Evolutionary conservation across 495 filamentous ascomycete genomes (phyloP), one percentile per base, ranked within the genome.

Genomic region (Glutinoglossum americanum): DNA sequence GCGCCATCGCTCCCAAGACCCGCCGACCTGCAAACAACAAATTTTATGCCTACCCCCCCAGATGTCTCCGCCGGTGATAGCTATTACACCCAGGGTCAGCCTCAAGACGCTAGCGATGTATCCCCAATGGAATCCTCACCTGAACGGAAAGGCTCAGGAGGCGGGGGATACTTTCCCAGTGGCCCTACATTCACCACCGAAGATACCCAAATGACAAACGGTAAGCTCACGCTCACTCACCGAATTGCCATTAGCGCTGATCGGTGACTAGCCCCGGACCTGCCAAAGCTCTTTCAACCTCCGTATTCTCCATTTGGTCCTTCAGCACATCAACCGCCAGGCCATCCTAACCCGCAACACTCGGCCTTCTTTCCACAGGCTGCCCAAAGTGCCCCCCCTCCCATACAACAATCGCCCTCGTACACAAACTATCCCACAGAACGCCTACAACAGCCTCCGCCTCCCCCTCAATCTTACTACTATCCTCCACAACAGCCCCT

Each of bases 161-260:
- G 71, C 11, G 76, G 73, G 30, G 49, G 49, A 0, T 81, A 80
- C 63, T 79, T 79, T 54, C 79, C 79, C 1, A 63, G 66, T 47
- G 63, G 74, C 0, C 74, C 70, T 1, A 2, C 49, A n/a, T 53
- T 53, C 26, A 25, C 47, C 15, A 25, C 11, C 49, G 23, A 53
- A 32, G 25, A 27, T 10, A 3, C n/a, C 23, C 49, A 17, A 4
- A 3, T 17, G 23, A 2, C 49, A 30, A 53, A 6, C 5, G 49
- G 49, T 53, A 8, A 28, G 49, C n/a, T 32, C 15, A 6, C 9
- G 49, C n/a, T 32, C 15, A 6, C 9, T 25, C 23, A 25, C 11
- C 3, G 26, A 32, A 30, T 39, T 39, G 37, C 2, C 41, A 23
- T 7, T 23, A 45, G 6, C 37, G 41, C 41, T 45, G 19, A 45